phyloP scores from a whole-genome alignment of 805 yeast species.

The Monosporozyma yasuniensis region DNA sequence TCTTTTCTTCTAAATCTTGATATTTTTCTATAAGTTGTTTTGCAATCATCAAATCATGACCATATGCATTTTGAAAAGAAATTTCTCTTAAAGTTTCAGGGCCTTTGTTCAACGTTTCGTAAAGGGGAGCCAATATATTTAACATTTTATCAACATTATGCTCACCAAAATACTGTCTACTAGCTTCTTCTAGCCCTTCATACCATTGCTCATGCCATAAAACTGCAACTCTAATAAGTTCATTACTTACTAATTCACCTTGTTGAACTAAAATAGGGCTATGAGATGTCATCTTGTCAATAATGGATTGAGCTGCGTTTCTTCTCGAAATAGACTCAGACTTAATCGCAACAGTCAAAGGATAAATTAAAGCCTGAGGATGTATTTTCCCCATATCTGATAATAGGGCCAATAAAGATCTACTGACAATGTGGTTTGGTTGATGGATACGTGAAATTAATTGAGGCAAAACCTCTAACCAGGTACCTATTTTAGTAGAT shows the following conservation, averaged over 20 bases:
- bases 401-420: constrained; percentile 67
- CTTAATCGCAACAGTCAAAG: constrained; percentile 90
- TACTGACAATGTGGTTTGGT: constrained; percentile 76
- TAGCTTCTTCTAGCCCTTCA: constrained; percentile 95
- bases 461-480: constrained; percentile 95
- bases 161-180: constrained; percentile 85
- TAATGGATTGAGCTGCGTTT: constrained; percentile 82
- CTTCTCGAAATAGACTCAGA: constrained; percentile 86
- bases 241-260: constrained; percentile 89
- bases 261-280: constrained; percentile 80
- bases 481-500: constrained; percentile 81
- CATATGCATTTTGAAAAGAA: constrained; percentile 87
- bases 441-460: constrained; percentile 94
- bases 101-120: constrained; percentile 72
- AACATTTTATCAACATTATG: constrained; percentile 93
- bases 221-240: constrained; percentile 88
- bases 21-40: constrained; percentile 86
- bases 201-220: constrained; percentile 98
- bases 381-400: constrained; percentile 89
- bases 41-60: constrained; percentile 86
- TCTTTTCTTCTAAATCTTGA: constrained; percentile 74
- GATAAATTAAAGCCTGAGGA: constrained; percentile 94
- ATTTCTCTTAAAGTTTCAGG: constrained; percentile 91
- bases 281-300: constrained; percentile 86
- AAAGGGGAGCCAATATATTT: constrained; percentile 80